Base-by-base conservation (phyloP, 768 basidiomycete genomes). In the Tricholoma furcatifolium region DNA sequence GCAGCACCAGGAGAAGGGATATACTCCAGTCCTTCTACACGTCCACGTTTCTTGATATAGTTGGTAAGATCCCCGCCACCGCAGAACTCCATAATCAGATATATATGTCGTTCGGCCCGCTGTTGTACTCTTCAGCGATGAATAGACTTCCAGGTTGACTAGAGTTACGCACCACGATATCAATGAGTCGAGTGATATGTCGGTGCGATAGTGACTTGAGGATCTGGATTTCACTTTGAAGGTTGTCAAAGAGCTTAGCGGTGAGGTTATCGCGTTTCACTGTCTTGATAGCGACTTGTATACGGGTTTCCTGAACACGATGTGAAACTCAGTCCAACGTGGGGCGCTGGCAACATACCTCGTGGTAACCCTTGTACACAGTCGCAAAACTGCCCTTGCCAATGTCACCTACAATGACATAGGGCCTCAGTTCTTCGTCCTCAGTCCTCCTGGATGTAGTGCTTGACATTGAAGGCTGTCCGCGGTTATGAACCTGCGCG, bases 151-250 rank as follows among this genome's bases (percentile, higher is more conserved):
- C 50, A 14, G 6, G n/a, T 36, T 18, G 43, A 34, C 12, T 11
- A 23, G 36, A 4, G 18, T 17, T 11, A 63, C 76, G 57, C 67
- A 97, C 94, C 56, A 98, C 85, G 58, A 98, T 95, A 66, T 98
- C 93, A 48, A 94, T 84, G 23, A 99, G 76, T 59, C 85, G 85
- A 7, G 97, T 98, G 47, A 99, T 91, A 72, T 98, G 93, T 39
- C 90, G 77, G 69, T 99, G 94, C 4, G 87, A 90, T 46, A 98
- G 81, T 1, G 87, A 85, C 74, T 98, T 98, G 62, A 98, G 83
- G 57, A 99, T 98, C 57, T 93, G 86, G 53, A 98, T 98, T 77
- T 99, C 97, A 61, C 90, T 91, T 67, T 97, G 93, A n/a, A 98
- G 82, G 66, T 98, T 98, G 74, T 98, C 95, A 53, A 98, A 85